Conservation (phyloP, 306 rosid species). For the Fragaria iinumae region DNA sequence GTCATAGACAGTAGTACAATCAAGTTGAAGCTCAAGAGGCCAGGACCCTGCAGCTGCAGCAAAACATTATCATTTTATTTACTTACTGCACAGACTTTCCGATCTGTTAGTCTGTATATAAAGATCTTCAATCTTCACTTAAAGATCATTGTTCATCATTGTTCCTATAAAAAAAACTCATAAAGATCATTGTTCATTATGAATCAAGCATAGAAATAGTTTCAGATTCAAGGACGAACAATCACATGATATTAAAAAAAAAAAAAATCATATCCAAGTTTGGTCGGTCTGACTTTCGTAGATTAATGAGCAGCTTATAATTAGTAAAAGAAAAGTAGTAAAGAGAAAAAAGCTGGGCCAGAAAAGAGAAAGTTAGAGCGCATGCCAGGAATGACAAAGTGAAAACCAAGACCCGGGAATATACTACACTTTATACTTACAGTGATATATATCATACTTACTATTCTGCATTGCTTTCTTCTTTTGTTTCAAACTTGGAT, state of each 20-base stretch:
- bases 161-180: too few species aligned
- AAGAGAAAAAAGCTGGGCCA: neutral
- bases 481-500: neutral
- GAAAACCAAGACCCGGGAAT: neutral
- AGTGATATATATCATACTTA: conserved; percentile 16
- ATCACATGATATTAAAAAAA: neutral
- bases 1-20: neutral
- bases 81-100: neutral
- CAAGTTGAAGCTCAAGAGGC: neutral
- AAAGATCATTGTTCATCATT: neutral
- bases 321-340: neutral
- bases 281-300: neutral
- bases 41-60: neutral
- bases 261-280: neutral
- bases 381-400: conserved; percentile 46
- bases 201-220: neutral
- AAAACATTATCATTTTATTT: neutral
- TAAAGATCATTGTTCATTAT: neutral
- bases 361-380: conserved; percentile 31
- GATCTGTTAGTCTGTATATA: neutral
- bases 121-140: neutral
- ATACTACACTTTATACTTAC: conserved; percentile 24
- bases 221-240: neutral
- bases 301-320: neutral
- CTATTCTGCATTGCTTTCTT: conserved; percentile 25